Conservation (phyloP, 2,329 filamentous ascomycete species). For the Helicocarpus griseus region DNA sequence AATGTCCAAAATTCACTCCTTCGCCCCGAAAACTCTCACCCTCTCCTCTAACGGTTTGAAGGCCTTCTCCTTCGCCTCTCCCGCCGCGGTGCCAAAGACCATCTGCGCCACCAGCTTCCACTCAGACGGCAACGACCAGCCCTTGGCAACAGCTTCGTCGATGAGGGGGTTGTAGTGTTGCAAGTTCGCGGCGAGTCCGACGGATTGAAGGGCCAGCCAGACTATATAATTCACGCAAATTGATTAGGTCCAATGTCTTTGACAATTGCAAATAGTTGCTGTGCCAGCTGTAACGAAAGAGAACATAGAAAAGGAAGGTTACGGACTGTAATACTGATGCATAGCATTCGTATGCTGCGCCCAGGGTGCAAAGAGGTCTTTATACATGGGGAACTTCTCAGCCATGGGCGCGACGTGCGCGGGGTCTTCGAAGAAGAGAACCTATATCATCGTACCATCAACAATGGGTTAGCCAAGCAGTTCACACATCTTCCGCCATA, state of each 20-base stretch:
- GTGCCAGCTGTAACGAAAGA: no score
- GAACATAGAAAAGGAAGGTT: not conserved
- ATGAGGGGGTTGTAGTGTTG: slow-evolving; percentile 91
- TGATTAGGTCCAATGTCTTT: no score
- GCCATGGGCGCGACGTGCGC: slow-evolving; percentile 56
- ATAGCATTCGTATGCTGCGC: slow-evolving; percentile 69
- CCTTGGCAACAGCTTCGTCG: slow-evolving; percentile 57
- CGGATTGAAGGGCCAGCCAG: slow-evolving; percentile 74
- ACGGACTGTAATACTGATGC: slow-evolving; percentile 57
- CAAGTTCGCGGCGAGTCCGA: slow-evolving; percentile 78
- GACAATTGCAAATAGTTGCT: no score
- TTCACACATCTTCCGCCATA: not conserved
- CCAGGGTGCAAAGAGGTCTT: slow-evolving; percentile 71
- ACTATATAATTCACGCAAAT: no score
- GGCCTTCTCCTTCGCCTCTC: slow-evolving; percentile 51
- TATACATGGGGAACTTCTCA: slow-evolving; percentile 61
- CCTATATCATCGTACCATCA: slow-evolving; percentile 21
- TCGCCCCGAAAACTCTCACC: slow-evolving; percentile 49
- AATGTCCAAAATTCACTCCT: not conserved
- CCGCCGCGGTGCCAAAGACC: slow-evolving; percentile 59
- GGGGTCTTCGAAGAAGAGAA: slow-evolving; percentile 81
- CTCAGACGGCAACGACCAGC: slow-evolving; percentile 60
- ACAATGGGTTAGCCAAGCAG: not conserved
- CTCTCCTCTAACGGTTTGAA: slow-evolving; percentile 56
- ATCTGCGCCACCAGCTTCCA: slow-evolving; percentile 78